Evolutionary conservation across 2,329 filamentous ascomycete species (phyloP), one percentile per base, ranked within the genome.

Genomic region (Raffaelea arxii): DNA sequence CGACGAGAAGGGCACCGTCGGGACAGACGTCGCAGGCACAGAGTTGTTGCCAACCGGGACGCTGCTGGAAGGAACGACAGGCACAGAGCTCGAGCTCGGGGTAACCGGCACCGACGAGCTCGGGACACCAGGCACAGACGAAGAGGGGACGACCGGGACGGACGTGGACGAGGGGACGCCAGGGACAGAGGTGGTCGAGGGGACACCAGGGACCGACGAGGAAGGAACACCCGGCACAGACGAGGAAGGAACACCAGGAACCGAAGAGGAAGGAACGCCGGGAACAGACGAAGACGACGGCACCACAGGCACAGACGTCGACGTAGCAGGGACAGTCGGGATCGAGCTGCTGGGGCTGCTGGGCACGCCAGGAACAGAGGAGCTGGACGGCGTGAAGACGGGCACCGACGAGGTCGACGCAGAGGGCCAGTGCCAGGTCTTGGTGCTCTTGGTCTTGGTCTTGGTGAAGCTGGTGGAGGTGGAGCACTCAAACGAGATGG

Each of bases 401-500:
- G 32, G 16, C 32, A 18, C 16, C 32, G 32, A 36, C 6, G 32
- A 18, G 6, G 19, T 18, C 32, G 32, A 36, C 6, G 21, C 42
- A 25, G 47, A 37, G 32, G 51, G 27, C 38, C 47, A 35, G 22
- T 50, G 41, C 40, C 49, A 48, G 30, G 52, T 51, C 32, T 50
- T 47, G 42, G 51, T 47, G 22, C 46, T 10, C 45, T 41, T 44
- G 36, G 46, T 16, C 30, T 49, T 48, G 23, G 46, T 42, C 6
- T 54, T 56, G 39, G 49, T 52, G n/a, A 53, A 47, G 46, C 55
- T 56, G 47, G 54, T 51, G 49, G 50, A 47, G 48, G 55, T 52
- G 47, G 55, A 59, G 68, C 87, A 94, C 69, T 89, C 78, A 66
- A 91, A 94, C 55, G 71, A 74, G 57, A 94, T 78, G 61, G 73